phyloP scores from a whole-genome alignment of 1,284 basidiomycete genomes.

The Ceratobasidium sp. region DNA sequence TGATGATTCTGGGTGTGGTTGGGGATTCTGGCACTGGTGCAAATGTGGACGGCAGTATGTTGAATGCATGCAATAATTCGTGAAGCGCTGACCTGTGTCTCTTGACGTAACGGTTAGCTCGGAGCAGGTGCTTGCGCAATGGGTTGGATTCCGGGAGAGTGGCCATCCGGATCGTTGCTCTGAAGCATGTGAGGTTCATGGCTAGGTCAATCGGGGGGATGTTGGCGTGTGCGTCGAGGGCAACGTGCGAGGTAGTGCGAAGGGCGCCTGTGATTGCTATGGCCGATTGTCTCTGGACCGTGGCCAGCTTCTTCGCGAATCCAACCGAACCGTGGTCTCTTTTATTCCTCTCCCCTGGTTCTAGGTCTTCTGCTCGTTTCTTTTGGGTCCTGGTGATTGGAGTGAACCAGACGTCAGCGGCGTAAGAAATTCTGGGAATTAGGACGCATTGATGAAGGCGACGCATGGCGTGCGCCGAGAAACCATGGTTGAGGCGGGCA shows the following conservation, averaged over 20 bases:
- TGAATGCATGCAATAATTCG: background rate
- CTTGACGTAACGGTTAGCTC: background rate
- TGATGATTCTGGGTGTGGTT: conserved; percentile 11
- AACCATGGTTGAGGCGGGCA: conserved; percentile 44
- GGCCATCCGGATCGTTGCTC: conserved; percentile 31
- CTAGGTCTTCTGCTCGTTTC: conserved; percentile 16
- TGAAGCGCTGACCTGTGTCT: conserved; percentile 22
- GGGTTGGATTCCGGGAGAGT: conserved; percentile 41
- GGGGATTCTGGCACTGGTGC: conserved; percentile 10
- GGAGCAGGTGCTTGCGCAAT: background rate
- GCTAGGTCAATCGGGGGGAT: conserved; percentile 16
- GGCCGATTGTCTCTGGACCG: conserved; percentile 37
- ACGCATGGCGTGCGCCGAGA: conserved; percentile 37
- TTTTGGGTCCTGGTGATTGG: background rate
- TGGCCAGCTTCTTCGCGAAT: conserved; percentile 6
- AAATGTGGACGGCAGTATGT: conserved; percentile 15
- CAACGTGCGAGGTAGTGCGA: conserved; percentile 32
- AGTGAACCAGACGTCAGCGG: conserved; percentile 38
- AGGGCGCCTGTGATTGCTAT: conserved; percentile 46
- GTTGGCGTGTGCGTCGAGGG: conserved; percentile 42
- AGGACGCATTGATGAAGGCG: conserved; percentile 41
- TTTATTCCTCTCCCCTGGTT: background rate
- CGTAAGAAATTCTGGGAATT: conserved; percentile 43
- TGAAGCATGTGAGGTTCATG: conserved; percentile 16
- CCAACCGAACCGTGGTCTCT: background rate